Evolutionary conservation across 352 stramenopile species (phyloP).

Genomic region (Pythium dissimile): DNA sequence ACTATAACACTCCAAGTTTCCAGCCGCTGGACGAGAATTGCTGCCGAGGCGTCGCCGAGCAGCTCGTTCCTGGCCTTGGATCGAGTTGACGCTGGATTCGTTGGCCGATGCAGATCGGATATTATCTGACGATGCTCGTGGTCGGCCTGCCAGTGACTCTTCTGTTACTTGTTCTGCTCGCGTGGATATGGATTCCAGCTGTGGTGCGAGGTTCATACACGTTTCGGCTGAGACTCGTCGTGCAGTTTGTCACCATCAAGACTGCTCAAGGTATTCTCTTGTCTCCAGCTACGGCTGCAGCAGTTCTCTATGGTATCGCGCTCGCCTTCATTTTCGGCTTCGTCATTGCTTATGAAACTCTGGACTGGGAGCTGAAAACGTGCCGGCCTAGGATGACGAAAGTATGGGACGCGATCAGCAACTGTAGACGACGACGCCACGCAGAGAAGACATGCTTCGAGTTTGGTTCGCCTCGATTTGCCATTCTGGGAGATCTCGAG

Average conservation of each 20-base stretch:
- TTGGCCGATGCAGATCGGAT: background rate
- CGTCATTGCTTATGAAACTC: background rate
- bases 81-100: background rate
- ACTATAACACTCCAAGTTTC: background rate
- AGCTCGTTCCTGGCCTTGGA: background rate
- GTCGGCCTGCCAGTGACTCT: background rate
- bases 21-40: constrained; percentile 2
- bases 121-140: background rate
- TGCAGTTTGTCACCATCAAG: background rate
- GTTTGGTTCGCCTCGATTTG: background rate
- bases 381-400: background rate
- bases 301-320: background rate
- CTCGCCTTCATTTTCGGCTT: background rate
- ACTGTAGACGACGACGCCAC: background rate
- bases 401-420: background rate
- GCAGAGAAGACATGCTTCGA: background rate
- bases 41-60: background rate
- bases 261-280: background rate
- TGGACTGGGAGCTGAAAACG: background rate
- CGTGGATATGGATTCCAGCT: background rate
- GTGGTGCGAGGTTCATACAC: background rate
- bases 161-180: background rate
- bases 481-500: background rate
- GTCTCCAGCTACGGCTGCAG: background rate
- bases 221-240: background rate